Evolutionary conservation across 192 early-diverging fungal species (phyloP), one percentile per base, ranked within the genome.

Genomic region (Thamnidium elegans): DNA sequence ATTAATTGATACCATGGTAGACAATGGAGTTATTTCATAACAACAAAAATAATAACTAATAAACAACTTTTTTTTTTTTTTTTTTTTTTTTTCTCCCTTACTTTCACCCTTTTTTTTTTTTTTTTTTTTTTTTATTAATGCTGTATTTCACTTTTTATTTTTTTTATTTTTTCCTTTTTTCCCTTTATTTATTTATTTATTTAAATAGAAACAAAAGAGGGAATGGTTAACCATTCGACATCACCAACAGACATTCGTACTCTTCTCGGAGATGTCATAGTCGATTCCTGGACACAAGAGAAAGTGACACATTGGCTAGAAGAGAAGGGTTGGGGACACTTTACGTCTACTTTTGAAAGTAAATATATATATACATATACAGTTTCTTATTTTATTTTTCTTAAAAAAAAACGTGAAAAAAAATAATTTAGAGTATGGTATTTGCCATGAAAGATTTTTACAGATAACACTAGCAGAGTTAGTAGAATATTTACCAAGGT

Each of bases 1-100:
- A 15, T 76, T 96, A 39, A 90, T 95, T 63, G 78, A 79, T 50
- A 61, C 63, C n/a, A 68, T 68, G 66, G 55, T 62, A 47, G 67
- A 63, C 46, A 52, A 73, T 21, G 65, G 62, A 8, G 50, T 73
- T 20, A 73, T 73, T 53, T 64, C 62, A 53, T 64, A 61, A 17
- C 31, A 19, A 52, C 1, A 23, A 10, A 52, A 10, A 23, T 7
- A 52, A 10, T 4, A 1, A 52, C 17, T 23, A 10, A 52, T 8
- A 52, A 14, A 52, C 43, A 21, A 10, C 39, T n/a, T 44, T 19
- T 59, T 59, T 13, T 42, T 23, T 14, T 59, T 45, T 44, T 58
- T 58, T 43, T 58, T 43, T 39, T 32, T 11, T 55, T 15, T 31
- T 30, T 55, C 30, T 55, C 17, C 32, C 31, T 55, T 56, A 15